Conservation (phyloP, 805 yeast species). For the Nakazawaea holstii region DNA sequence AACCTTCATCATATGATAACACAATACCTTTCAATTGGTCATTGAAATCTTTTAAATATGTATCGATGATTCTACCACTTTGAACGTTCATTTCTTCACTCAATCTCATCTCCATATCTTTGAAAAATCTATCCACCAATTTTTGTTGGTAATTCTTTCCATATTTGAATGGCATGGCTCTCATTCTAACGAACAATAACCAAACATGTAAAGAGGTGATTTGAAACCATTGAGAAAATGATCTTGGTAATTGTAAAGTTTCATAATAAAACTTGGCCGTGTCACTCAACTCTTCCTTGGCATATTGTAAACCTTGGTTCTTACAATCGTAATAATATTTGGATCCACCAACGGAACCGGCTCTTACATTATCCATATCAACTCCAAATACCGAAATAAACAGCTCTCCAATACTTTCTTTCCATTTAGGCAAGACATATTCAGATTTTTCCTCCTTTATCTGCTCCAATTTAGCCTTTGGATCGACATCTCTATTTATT, state of each 20-base stretch:
- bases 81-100: constrained; percentile 80
- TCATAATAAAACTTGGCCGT: constrained; percentile 84
- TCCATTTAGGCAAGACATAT: constrained; percentile 38
- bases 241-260: constrained; percentile 72
- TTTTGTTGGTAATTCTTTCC: constrained; percentile 90
- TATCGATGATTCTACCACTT: constrained; percentile 77
- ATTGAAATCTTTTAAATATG: constrained; percentile 84
- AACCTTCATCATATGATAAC: constrained; percentile 89
- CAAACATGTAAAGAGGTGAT: constrained; percentile 87
- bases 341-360: constrained; percentile 94
- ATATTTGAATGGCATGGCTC: constrained; percentile 89
- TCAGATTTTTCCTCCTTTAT: constrained; percentile 21
- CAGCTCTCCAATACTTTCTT: constrained; percentile 58
- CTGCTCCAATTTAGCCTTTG: constrained; percentile 23
- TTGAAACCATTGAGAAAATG: constrained; percentile 96
- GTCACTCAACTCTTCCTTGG: constrained; percentile 64
- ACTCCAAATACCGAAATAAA: constrained; percentile 57
- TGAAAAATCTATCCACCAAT: constrained; percentile 80
- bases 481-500: constrained; percentile 29
- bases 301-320: constrained; percentile 72
- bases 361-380: constrained; percentile 88
- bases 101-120: constrained; percentile 83
- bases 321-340: constrained; percentile 83
- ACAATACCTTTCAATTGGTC: constrained; percentile 86
- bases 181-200: constrained; percentile 92